These are phyloP conservation scores for Hysterangium stoloniferum DNA, from an alignment of 768 basidiomycete genomes.

Conservation along the genomic window DNA sequence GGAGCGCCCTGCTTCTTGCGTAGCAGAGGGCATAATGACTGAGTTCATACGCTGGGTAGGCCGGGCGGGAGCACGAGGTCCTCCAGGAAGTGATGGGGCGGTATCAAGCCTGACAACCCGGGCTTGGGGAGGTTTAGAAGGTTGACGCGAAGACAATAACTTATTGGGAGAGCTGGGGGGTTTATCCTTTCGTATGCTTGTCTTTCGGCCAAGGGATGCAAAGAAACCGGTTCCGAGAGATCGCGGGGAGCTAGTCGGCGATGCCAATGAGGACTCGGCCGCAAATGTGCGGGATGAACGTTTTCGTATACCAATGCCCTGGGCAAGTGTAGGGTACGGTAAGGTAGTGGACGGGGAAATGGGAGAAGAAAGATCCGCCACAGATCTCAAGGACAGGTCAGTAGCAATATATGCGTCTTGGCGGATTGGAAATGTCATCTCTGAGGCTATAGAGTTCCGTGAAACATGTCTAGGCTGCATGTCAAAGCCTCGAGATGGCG, in stretches of 20 bases:
- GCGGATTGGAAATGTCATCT: conserved; percentile 71
- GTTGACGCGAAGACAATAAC: conserved; percentile 30
- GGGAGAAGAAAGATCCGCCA: conserved; percentile 43
- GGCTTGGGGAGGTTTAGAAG: conserved; percentile 23
- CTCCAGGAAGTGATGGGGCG: conserved; percentile 34
- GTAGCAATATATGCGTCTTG: conserved; percentile 75
- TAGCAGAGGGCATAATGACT: background rate
- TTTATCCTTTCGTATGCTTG: conserved; percentile 41
- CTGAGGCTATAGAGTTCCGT: conserved; percentile 62
- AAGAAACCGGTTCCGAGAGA: conserved; percentile 59
- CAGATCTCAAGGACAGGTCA: conserved; percentile 47
- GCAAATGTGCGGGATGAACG: conserved; percentile 28
- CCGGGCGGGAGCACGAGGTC: conserved; percentile 13
- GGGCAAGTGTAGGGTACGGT: conserved; percentile 68
- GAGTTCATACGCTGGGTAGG: conserved; percentile 7
- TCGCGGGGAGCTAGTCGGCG: conserved; percentile 30
- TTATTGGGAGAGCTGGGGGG: conserved; percentile 26
- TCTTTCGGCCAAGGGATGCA: conserved; percentile 64
- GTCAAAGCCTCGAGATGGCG: background rate
- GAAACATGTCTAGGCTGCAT: conserved; percentile 61
- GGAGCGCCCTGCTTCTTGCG: background rate
- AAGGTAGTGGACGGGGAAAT: conserved; percentile 46
- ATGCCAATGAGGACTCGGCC: conserved; percentile 22
- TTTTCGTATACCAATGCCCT: conserved; percentile 23
- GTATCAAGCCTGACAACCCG: conserved; percentile 26